Conservation (phyloP, 2,329 filamentous ascomycete species). For the Fusarium graminum region DNA sequence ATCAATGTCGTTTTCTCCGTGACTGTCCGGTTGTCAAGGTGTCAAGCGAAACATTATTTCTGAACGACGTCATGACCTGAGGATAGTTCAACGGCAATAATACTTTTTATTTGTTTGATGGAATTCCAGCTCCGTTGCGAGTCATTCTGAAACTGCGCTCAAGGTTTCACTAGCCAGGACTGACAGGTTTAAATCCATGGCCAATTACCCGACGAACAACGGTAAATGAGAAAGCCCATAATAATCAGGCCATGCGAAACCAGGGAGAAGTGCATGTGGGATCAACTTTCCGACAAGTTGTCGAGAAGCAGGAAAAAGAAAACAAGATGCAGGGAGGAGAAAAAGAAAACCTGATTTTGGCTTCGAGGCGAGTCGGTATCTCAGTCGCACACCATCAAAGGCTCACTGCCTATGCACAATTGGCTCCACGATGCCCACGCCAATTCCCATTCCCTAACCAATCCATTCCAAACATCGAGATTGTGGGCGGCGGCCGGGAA, state of each 20-base stretch:
- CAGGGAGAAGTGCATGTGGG: neutral
- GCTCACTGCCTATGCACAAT: neutral
- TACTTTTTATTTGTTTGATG: neutral
- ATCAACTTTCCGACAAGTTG: constrained; percentile 5
- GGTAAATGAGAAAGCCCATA: neutral
- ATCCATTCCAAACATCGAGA: constrained; percentile 34
- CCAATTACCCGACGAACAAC: neutral
- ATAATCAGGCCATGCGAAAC: constrained; percentile 13
- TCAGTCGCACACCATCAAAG: constrained; percentile 14
- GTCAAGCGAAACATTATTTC: neutral
- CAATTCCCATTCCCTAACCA: constrained; percentile 1
- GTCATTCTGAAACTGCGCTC: constrained; percentile 19
- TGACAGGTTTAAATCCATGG: neutral
- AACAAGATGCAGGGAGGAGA: neutral
- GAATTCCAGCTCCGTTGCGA: constrained; percentile 9
- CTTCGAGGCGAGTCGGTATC: constrained; percentile 5
- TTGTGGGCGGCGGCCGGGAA: neutral
- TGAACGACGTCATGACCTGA: neutral
- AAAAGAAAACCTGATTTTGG: neutral
- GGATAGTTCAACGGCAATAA: neutral
- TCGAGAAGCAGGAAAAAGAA: constrained; percentile 9
- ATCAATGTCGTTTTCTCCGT: neutral
- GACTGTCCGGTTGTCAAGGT: neutral
- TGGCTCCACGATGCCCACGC: neutral
- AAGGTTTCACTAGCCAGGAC: constrained; percentile 15